Percentiles rank a stretch among this genome's conserved stretches.
phyloP scores from a whole-genome alignment of 345 rosid species.

The Eucalyptus paniculata region DNA sequence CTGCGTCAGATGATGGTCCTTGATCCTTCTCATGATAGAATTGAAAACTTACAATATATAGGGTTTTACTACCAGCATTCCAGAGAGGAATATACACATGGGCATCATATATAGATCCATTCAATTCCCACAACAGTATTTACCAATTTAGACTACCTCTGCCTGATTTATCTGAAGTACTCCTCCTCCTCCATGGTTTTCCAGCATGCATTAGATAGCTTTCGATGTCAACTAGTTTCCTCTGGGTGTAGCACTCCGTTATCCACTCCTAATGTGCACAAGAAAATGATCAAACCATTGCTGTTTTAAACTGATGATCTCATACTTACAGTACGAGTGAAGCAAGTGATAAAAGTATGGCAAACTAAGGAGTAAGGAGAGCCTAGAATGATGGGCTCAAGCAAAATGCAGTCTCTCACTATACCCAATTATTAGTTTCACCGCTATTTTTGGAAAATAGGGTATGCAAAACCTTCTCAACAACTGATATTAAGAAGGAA shows the following conservation, averaged over 20 bases:
- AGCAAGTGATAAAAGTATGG: background rate
- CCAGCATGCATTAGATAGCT: slow-evolving; percentile 79
- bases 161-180: slow-evolving; percentile 1
- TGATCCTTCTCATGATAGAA: background rate
- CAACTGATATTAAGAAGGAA: background rate
- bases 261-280: slow-evolving; percentile 60
- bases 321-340: background rate
- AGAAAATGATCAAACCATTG: background rate
- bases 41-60: background rate
- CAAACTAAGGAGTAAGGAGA: background rate
- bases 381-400: background rate
- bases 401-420: background rate
- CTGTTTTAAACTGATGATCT: background rate
- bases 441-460: background rate
- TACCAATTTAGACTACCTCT: slow-evolving; percentile 17
- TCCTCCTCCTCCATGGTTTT: slow-evolving; percentile 69
- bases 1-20: background rate
- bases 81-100: background rate
- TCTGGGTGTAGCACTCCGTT: slow-evolving; percentile 50
- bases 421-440: background rate
- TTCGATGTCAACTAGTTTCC: slow-evolving; percentile 72
- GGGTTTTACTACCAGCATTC: background rate
- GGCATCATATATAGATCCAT: background rate
- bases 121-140: background rate
- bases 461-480: background rate